Evolutionary conservation across 306 rosid species (phyloP), one percentile per base, ranked within the genome.

Genomic region (Ormosia emarginata): DNA sequence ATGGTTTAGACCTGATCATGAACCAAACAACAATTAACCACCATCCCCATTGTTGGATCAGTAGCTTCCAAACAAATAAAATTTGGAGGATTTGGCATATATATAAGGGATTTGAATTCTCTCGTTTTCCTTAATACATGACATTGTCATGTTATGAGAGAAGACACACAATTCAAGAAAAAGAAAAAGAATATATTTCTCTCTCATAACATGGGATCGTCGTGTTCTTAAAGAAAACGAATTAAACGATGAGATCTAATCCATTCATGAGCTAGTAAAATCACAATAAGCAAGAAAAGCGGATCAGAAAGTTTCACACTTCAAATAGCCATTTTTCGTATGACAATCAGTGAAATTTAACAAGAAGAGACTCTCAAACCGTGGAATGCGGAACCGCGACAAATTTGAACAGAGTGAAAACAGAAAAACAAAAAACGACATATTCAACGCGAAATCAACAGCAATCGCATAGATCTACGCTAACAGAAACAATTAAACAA

Each of bases 1-100:
- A 80, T 39, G 83, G 39, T 85, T 70, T 41, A 81, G 11, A 83
- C 84, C 89, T 87, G 74, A 29, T 10, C 79, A 81, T 12, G 8
- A 82, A 71, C 18, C 56, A 80, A 69, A 83, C 63, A 61, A 40
- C 61, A 83, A 76, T 57, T 14, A 66, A 67, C 75, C 50, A 72
- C 33, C 63, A 56, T 34, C 84, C 85, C 70, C 34, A 56, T 8
- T 7, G 41, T 64, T 41, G 52, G 53, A 61, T 56, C 63, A 72
- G 53, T 32, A 67, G 0, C 7, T 6, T 68, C 67, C 5, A 65
- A 72, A 17, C 80, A 11, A 33, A 62, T 7, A 15, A 64, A 59
- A 61, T 33, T 47, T 1, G 46, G 8, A 77, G 44, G 64, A 32
- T 13, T 79, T 34, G n/a, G 47, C 17, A 59, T 39, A 74, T 32